phyloP scores from a whole-genome alignment of 208 protist species.

The Leishmania arabica region DNA sequence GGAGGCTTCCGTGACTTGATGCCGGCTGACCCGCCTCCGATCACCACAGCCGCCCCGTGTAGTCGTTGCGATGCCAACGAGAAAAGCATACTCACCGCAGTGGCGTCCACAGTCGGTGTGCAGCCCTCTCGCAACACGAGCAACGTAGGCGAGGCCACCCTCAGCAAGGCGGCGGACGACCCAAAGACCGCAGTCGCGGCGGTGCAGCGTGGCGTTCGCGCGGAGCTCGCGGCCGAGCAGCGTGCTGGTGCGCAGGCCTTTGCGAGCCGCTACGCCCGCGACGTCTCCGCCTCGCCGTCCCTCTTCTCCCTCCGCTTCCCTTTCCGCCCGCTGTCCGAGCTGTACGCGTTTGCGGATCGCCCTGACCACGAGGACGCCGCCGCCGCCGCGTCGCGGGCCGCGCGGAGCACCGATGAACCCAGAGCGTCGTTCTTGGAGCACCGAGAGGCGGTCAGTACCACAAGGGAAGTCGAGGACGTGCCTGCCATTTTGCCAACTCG shows the following conservation, averaged over 20 bases:
- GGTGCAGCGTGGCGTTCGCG: constrained; percentile 13
- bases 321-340: constrained; percentile 13
- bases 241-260: neutral
- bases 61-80: neutral
- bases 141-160: neutral
- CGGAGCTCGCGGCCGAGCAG: constrained; percentile 13
- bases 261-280: constrained; percentile 15
- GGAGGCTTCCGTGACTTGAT: neutral
- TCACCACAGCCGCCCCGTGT: neutral
- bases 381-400: neutral
- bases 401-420: neutral
- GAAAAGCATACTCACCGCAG: neutral
- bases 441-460: neutral
- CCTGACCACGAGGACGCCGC: neutral
- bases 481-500: neutral
- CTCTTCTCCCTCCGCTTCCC: constrained; percentile 28
- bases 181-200: neutral
- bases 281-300: constrained; percentile 23
- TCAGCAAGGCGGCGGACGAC: neutral
- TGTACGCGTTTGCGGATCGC: constrained; percentile 12
- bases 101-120: neutral
- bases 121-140: neutral
- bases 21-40: neutral
- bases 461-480: neutral
- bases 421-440: neutral